A percentile compares a stretch with the other conserved stretches of the same genome.
Conservation (phyloP, 148 eudicot genomes). For the Diospyros kaki region DNA sequence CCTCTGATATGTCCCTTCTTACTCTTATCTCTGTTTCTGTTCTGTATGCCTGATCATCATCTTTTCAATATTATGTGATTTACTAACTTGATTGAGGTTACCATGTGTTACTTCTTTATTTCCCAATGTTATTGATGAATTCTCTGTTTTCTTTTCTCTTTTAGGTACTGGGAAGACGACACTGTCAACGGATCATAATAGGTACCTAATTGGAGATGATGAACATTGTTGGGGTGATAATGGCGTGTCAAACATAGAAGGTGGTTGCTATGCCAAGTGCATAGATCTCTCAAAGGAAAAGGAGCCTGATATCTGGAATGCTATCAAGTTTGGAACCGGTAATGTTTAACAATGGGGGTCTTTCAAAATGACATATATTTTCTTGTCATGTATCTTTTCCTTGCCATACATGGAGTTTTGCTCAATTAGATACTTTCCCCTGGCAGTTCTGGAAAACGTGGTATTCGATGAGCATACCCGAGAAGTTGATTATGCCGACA, state of each 20-base stretch:
- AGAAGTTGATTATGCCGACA: constrained; percentile 79
- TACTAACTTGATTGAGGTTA: no score
- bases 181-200: constrained; percentile 70
- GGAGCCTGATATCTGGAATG: constrained; percentile 83
- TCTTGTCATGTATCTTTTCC: not conserved
- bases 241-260: constrained; percentile 81
- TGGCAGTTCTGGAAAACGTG: constrained; percentile 81
- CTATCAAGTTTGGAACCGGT: constrained; percentile 66
- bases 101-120: not conserved
- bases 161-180: constrained; percentile 85
- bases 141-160: not conserved
- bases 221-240: constrained; percentile 75
- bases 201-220: constrained; percentile 72
- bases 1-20: constrained; percentile 23
- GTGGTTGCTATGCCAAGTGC: constrained; percentile 89
- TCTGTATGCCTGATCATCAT: no score
- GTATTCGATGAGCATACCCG: constrained; percentile 90
- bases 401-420: not conserved
- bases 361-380: not conserved
- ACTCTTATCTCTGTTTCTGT: not conserved
- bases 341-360: not conserved
- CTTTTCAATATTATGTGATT: no score
- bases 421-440: not conserved
- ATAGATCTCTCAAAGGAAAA: constrained; percentile 68
- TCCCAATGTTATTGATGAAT: constrained; percentile 1